Evolutionary conservation across 805 yeast species (phyloP), one percentile per base, ranked within the genome.

Genomic region (Sporopachydermia lactativora): DNA sequence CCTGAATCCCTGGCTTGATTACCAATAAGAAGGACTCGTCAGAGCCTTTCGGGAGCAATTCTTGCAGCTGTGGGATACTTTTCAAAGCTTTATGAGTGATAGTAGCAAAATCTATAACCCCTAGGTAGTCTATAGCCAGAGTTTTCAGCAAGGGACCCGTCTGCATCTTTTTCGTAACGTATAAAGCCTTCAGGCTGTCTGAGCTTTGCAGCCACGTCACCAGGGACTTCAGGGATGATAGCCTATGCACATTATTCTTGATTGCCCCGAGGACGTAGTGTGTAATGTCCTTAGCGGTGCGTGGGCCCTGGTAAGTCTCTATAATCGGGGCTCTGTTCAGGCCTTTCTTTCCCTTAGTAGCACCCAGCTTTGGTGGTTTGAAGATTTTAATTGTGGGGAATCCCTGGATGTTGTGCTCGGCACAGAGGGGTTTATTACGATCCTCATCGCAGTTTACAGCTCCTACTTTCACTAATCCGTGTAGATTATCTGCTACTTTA

Each of bases 371-470:
- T 24, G 31, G 31, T 24, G 31, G 31, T 24, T 24, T 70, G 61
- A 81, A 88, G 3, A 80, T 77, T 62, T 77, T 60, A 18, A 92
- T 57, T 0, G 96, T 83, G 5, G 98, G 98, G 58, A 71, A 89
- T 0, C 95, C 94, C 48, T 73, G 65, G 19, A 92, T 62, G 41
- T 70, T 66, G 56, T 79, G 68, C 42, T 68, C 60, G 16, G 75
- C 60, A 62, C 98, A 92, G 3, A 92, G 54, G 19, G 62, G 68
- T 58, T 79, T 75, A 54, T 86, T 86, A 42, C 67, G 68, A 44
- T 95, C 80, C 59, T 71, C 68, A 52, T 86, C 95, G 61, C 98
- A 92, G 57, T 89, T 80, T 6, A 92, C 82, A 36, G 95, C 81
- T 77, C 8, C 15, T n/a, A 38, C 42, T 17, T 51, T 49, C 5